Percentiles rank a stretch among this genome's conserved stretches.
Conservation (phyloP, 148 eudicot species). For the Fagopyrum homotropicum region DNA sequence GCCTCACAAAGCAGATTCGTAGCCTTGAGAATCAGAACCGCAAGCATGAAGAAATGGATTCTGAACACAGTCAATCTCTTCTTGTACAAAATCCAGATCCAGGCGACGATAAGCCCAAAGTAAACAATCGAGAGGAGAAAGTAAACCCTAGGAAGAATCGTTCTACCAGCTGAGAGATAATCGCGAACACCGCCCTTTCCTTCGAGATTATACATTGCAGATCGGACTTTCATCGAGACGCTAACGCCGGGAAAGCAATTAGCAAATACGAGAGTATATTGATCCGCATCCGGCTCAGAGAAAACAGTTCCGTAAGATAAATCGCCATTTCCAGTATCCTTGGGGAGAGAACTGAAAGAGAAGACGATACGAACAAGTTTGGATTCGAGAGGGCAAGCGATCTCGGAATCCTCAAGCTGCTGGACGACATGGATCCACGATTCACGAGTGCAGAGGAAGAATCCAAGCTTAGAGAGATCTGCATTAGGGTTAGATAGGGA, state of each 20-base stretch:
- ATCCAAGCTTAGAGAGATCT: constrained; percentile 42
- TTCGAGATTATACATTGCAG: constrained; percentile 69
- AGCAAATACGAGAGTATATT: constrained; percentile 62
- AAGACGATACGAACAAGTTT: constrained; percentile 26
- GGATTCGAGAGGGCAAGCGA: constrained; percentile 38
- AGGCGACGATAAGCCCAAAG: constrained; percentile 24
- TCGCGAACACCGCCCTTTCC: constrained; percentile 32
- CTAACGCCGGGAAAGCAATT: constrained; percentile 38
- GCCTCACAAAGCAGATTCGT: constrained; percentile 61
- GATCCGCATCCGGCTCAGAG: constrained; percentile 42
- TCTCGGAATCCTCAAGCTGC: constrained; percentile 23
- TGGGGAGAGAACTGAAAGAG: constrained; percentile 29
- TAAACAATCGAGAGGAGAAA: constrained; percentile 39
- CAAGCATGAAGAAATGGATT: constrained; percentile 69
- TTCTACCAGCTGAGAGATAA: constrained; percentile 61
- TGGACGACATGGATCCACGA: constrained; percentile 43
- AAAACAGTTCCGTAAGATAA: constrained; percentile 17
- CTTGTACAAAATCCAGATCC: constrained; percentile 35
- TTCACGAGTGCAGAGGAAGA: constrained; percentile 47
- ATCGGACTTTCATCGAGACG: constrained; percentile 48
- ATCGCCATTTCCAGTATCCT: neutral
- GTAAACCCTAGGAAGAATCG: constrained; percentile 48
- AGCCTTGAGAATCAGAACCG: constrained; percentile 48
- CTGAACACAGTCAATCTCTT: constrained; percentile 40
- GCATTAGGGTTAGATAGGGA: constrained; percentile 20